Conservation (phyloP, 2,329 filamentous ascomycete species). For the Penicillium sp. region DNA sequence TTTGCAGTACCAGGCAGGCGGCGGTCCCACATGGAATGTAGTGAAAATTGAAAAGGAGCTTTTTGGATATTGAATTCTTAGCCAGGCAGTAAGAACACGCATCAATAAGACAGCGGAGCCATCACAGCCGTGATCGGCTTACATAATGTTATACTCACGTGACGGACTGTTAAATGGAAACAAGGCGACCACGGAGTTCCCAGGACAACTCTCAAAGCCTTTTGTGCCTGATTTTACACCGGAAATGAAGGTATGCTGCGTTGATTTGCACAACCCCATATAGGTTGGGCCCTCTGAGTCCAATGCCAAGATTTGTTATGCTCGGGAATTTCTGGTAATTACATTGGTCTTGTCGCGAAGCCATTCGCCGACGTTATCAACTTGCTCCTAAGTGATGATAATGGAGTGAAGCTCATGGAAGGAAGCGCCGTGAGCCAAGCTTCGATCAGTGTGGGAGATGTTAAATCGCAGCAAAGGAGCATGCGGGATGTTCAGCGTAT, state of each 20-base stretch:
- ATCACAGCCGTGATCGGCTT: background rate
- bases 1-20: conserved; percentile 30
- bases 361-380: too few species aligned
- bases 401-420: too few species aligned
- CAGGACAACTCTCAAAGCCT: too few species aligned
- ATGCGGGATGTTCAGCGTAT: background rate
- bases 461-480: background rate
- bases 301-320: too few species aligned
- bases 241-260: too few species aligned
- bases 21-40: conserved; percentile 36
- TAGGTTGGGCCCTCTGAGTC: too few species aligned
- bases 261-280: too few species aligned
- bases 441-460: background rate
- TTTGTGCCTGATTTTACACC: too few species aligned
- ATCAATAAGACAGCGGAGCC: background rate
- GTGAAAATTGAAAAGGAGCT: conserved; percentile 26
- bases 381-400: too few species aligned
- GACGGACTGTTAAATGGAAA: background rate
- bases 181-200: background rate
- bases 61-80: conserved; percentile 1
- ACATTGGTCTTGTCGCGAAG: too few species aligned
- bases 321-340: too few species aligned
- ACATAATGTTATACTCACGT: background rate
- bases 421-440: too few species aligned
- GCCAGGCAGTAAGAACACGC: conserved; percentile 16